Evolutionary conservation across 208 protist species (phyloP), one percentile per base, ranked within the genome.

Genomic region (Tritrichomonas foetus): DNA sequence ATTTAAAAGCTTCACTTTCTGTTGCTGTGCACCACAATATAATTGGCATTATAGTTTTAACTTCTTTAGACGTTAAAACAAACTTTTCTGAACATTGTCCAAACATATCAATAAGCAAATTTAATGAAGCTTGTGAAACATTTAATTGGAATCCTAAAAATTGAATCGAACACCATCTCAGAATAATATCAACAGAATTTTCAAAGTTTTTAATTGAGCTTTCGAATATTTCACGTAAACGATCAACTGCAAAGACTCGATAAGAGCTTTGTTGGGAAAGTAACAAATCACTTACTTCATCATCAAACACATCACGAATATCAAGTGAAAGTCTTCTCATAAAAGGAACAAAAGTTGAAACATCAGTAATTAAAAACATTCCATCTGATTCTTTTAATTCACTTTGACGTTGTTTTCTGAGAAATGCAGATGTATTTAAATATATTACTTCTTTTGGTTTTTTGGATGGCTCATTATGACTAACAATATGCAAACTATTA

Each of bases 1-100:
- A 11, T 14, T 1, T 53, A 53, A 47, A 84, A 53, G 74, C 74
- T 53, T 84, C 74, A 84, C 74, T 84, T 84, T 84, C 14, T 84
- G 74, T 84, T n/a, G 74, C 44, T 27, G 53, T 84, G 44, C 74
- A 84, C 74, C 74, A 84, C 22, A 84, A 53, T 53, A 84, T 25
- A 53, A 84, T 84, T 84, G 74, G 74, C 25, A n/a, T 44, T 33
- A 84, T 84, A n/a, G 53, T 47, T n/a, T 33, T 5, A 33, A 69
- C 64, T 69, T 69, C 64, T 69, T 69, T 69, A n/a, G 64, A 33
- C n/a, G 74, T 84, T 14, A 84, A 30, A 33, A 25, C 5, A 39
- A 78, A 14, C 69, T 78, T 78, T 47, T 14, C 14, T 16, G 33
- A 14, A 44, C 74, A 33, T 53, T 84, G 5, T 1, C 11, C 16